Conservation (phyloP, 352 stramenopile genomes). For the Elongisporangium prolatum region DNA sequence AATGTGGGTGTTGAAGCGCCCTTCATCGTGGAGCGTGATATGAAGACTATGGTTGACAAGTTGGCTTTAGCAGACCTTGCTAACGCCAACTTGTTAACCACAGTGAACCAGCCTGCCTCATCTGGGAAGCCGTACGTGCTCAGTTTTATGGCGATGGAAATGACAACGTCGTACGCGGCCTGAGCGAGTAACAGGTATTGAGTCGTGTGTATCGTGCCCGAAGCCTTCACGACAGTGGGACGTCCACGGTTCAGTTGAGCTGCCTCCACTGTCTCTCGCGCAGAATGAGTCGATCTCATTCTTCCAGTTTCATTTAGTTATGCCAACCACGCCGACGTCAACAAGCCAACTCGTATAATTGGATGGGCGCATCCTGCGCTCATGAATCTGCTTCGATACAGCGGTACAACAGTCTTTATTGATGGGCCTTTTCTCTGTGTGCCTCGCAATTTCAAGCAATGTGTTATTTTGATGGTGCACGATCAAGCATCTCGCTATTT, state of each 20-base stretch:
- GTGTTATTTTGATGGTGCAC: slow-evolving; percentile 17
- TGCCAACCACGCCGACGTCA: neutral
- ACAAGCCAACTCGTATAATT: slow-evolving; percentile 9
- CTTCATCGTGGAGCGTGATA: neutral
- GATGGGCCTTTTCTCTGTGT: slow-evolving; percentile 19
- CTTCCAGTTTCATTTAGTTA: slow-evolving; percentile 12
- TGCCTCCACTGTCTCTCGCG: slow-evolving; percentile 7
- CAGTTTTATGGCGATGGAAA: neutral
- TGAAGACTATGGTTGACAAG: neutral
- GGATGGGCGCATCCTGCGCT: slow-evolving; percentile 14
- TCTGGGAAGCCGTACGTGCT: neutral
- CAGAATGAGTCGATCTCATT: slow-evolving; percentile 4
- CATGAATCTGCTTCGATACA: slow-evolving; percentile 14
- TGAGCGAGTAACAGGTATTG: slow-evolving; percentile 11
- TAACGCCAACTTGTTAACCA: too few species aligned
- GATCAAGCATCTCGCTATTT: slow-evolving; percentile 9
- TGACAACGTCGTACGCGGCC: slow-evolving; percentile 4
- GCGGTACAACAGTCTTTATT: slow-evolving; percentile 14
- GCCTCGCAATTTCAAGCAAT: slow-evolving; percentile 11
- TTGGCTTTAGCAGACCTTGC: too few species aligned
- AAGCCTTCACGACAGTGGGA: slow-evolving; percentile 6
- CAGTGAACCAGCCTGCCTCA: neutral
- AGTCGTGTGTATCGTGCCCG: slow-evolving; percentile 8
- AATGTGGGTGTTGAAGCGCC: neutral
- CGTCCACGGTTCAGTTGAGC: slow-evolving; percentile 9